Conservation (phyloP, 352 stramenopile genomes). For the Plasmopara muralis region DNA sequence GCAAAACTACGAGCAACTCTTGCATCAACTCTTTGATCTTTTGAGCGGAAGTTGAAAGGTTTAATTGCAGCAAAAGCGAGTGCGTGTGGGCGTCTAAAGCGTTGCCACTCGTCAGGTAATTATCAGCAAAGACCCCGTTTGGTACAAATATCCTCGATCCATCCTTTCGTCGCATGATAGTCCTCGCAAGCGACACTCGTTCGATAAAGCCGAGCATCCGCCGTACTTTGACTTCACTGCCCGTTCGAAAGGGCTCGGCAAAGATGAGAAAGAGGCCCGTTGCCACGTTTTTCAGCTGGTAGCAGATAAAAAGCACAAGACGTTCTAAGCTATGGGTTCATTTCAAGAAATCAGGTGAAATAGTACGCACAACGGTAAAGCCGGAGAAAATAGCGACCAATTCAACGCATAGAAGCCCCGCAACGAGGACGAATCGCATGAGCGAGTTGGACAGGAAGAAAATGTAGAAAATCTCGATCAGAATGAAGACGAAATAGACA, state of each 20-base stretch:
- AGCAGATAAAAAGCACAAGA: slow-evolving; percentile 3
- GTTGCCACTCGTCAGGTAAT: slow-evolving; percentile 58
- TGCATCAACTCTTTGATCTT: slow-evolving; percentile 40
- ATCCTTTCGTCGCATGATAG: slow-evolving; percentile 56
- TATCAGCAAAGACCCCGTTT: slow-evolving; percentile 75
- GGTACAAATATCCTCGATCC: slow-evolving; percentile 70
- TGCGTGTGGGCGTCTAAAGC: slow-evolving; percentile 45
- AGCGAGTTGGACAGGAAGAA: slow-evolving; percentile 65
- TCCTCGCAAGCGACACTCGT: slow-evolving; percentile 65
- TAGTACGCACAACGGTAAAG: slow-evolving; percentile 52
- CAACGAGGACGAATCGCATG: slow-evolving; percentile 59
- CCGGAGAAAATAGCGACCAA: slow-evolving; percentile 48
- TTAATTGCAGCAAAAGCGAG: slow-evolving; percentile 38
- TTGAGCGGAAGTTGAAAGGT: slow-evolving; percentile 33
- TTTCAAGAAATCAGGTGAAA: neutral
- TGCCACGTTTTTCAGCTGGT: slow-evolving; percentile 74
- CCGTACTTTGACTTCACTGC: slow-evolving; percentile 52
- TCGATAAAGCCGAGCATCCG: slow-evolving; percentile 60
- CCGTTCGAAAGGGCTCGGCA: slow-evolving; percentile 69
- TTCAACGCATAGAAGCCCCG: slow-evolving; percentile 62
- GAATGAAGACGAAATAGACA: slow-evolving; percentile 58
- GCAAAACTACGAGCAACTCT: slow-evolving; percentile 27
- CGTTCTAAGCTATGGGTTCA: neutral
- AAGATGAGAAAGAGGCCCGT: slow-evolving; percentile 82
- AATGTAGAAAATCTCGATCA: slow-evolving; percentile 80